phyloP scores from a whole-genome alignment of 371 early-diverging fungal species.

The Massospora cicadina region DNA sequence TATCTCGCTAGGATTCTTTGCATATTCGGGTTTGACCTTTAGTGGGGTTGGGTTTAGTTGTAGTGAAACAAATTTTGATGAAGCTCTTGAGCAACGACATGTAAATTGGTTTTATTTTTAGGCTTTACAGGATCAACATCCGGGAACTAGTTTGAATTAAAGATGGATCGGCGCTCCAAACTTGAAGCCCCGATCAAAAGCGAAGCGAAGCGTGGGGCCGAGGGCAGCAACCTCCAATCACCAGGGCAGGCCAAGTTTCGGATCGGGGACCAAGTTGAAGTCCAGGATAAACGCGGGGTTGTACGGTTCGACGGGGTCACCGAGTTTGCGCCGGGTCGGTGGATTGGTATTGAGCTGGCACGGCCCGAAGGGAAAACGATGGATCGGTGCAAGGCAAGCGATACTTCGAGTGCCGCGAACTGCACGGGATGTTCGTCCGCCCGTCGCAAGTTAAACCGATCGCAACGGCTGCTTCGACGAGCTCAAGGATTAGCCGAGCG shows the following conservation, averaged over 20 bases:
- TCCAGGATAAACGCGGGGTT: neutral
- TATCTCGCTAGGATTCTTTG: too few species aligned
- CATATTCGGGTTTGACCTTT: too few species aligned
- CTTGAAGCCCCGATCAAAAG: neutral
- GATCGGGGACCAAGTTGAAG: neutral
- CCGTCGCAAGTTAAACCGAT: constrained; percentile 38
- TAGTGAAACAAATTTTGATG: too few species aligned
- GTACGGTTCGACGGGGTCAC: constrained; percentile 50
- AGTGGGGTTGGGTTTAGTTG: too few species aligned
- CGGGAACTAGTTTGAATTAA: too few species aligned
- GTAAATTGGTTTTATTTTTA: too few species aligned
- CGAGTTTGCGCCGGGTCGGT: constrained; percentile 50
- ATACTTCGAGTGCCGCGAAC: constrained; percentile 58
- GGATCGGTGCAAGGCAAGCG: constrained; percentile 56
- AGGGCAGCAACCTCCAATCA: too few species aligned
- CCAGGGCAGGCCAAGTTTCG: neutral
- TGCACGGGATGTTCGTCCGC: constrained; percentile 71
- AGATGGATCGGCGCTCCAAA: neutral
- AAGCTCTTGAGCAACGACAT: too few species aligned
- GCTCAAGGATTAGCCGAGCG: constrained; percentile 5
- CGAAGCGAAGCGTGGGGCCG: neutral
- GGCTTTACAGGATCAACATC: too few species aligned
- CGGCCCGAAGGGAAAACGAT: constrained; percentile 54
- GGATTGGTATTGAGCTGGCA: constrained; percentile 66
- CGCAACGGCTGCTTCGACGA: constrained; percentile 15